Percentiles rank a stretch among this genome's conserved stretches.
These are phyloP conservation scores for Penicillium sp. DNA, from an alignment of 2,329 filamentous ascomycete species.

Conservation along the genomic window DNA sequence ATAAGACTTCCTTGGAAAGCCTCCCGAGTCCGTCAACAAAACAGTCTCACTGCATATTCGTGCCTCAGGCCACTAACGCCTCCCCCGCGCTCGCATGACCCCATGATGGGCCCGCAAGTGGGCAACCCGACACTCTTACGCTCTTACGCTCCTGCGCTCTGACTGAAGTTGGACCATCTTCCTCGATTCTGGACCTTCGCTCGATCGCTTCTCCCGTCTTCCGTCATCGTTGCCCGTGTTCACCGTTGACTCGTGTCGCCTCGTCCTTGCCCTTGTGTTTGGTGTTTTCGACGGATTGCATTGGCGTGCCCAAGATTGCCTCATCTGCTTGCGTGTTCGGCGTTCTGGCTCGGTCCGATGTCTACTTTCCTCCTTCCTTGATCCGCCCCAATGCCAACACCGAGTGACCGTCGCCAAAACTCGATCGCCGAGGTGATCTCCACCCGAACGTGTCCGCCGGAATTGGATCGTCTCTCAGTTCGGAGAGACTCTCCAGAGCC, in stretches of 20 bases:
- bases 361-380: constrained; percentile 25
- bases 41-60: background rate
- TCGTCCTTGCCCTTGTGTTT: no score
- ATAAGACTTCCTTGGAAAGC: no score
- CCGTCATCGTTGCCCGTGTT: background rate
- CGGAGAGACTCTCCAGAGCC: constrained; percentile 31
- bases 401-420: constrained; percentile 39
- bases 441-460: constrained; percentile 47
- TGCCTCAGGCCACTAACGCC: constrained; percentile 23
- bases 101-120: constrained; percentile 18
- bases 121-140: constrained; percentile 4
- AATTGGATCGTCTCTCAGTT: constrained; percentile 31
- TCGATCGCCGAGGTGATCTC: constrained; percentile 41
- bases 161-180: background rate
- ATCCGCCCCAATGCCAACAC: constrained; percentile 47
- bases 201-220: constrained; percentile 2
- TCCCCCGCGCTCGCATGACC: constrained; percentile 39
- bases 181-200: constrained; percentile 3
- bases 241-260: background rate
- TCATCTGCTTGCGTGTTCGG: constrained; percentile 8
- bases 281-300: no score
- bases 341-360: constrained; percentile 27
- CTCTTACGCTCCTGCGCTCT: constrained; percentile 6
- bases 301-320: no score
- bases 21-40: no score